These are phyloP conservation scores for Penicillium subrubescens DNA, from an alignment of 495 filamentous ascomycete species.

Conservation along the genomic window DNA sequence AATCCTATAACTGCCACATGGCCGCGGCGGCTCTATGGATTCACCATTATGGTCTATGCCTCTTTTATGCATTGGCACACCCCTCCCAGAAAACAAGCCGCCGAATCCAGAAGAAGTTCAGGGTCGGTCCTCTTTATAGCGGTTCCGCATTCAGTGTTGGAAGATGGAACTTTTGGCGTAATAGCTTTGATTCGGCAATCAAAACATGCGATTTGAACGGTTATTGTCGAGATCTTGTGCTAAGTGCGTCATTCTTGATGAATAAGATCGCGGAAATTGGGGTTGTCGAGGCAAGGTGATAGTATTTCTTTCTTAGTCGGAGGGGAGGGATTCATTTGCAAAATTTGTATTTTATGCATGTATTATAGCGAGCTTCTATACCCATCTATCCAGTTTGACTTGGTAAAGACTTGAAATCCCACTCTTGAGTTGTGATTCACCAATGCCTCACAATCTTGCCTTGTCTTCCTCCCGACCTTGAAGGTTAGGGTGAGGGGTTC, in stretches of 20 bases:
- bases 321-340: neutral
- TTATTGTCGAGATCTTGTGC: neutral
- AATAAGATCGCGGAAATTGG: neutral
- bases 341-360: neutral
- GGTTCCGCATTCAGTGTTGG: neutral
- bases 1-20: neutral
- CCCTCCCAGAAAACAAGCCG: neutral
- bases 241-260: neutral
- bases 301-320: neutral
- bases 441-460: constrained; percentile 11
- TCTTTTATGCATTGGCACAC: neutral
- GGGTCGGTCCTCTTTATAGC: neutral
- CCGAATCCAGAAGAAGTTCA: neutral
- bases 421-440: neutral
- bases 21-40: neutral
- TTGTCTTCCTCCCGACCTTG: constrained; percentile 27
- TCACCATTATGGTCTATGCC: neutral
- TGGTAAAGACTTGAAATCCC: neutral
- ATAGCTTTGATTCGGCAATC: neutral
- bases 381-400: neutral
- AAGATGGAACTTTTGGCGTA: neutral
- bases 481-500: constrained; percentile 31
- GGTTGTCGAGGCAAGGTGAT: neutral
- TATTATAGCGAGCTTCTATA: neutral
- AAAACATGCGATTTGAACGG: neutral